Conservation (phyloP, 2,329 filamentous ascomycete species). For the Arachnopeziza araneosa region DNA sequence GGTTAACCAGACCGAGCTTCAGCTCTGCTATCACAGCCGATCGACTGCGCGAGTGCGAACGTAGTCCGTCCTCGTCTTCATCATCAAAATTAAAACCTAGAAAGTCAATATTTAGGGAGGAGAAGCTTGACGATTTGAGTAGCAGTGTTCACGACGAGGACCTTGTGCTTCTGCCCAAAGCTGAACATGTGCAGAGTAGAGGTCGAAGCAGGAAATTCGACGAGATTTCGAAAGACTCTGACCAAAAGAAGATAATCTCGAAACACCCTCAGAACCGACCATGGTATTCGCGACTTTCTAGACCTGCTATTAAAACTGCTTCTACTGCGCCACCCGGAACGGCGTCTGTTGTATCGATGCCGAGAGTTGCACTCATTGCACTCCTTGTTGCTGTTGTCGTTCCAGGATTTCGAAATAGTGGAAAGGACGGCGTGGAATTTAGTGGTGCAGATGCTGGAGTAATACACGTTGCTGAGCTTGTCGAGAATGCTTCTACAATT, state of each 20-base stretch:
- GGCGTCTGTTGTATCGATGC: slow-evolving; percentile 34
- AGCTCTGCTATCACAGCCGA: slow-evolving; percentile 20
- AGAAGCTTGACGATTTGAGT: slow-evolving; percentile 25
- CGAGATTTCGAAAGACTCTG: neutral
- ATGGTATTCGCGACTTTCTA: slow-evolving; percentile 15
- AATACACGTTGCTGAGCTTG: slow-evolving; percentile 31
- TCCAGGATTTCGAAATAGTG: slow-evolving; percentile 38
- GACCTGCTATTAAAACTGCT: slow-evolving; percentile 33
- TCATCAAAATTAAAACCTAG: slow-evolving; percentile 11
- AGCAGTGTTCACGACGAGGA: slow-evolving; percentile 8
- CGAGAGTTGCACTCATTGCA: slow-evolving; percentile 42
- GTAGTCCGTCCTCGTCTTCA: slow-evolving; percentile 5
- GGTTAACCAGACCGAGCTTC: slow-evolving; percentile 17
- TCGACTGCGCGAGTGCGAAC: slow-evolving; percentile 14
- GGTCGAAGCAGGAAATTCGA: neutral
- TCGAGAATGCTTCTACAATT: slow-evolving; percentile 29
- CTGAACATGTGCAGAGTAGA: neutral
- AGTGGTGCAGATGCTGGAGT: slow-evolving; percentile 44
- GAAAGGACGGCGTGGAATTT: slow-evolving; percentile 32
- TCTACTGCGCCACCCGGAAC: slow-evolving; percentile 38
- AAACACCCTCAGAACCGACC: neutral
- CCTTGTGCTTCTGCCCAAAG: neutral
- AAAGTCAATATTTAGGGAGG: slow-evolving; percentile 23
- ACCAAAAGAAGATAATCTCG: neutral
- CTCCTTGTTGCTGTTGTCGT: slow-evolving; percentile 46